Base-by-base conservation (phyloP, 2,329 filamentous ascomycete genomes). In the Xylaria sp. region DNA sequence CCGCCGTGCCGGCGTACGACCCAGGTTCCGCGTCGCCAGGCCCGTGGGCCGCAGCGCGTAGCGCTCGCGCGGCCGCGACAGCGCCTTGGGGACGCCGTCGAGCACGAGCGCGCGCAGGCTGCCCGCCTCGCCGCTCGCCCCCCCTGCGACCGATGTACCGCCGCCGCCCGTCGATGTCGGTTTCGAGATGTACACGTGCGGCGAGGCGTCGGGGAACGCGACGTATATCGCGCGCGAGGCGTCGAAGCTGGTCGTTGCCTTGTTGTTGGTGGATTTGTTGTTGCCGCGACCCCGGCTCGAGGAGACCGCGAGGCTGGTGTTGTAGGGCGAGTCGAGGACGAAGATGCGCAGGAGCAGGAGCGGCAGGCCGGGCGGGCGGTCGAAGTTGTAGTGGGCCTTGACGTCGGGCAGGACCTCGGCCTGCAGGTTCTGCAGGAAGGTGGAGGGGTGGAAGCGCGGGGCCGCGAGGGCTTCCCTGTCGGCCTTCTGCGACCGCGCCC, bases 351-450 rank as follows among this genome's bases (percentile, higher is more conserved):
- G 74, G 21, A 94, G 78, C 1, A 90, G 80, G 3, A 94, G 75
- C 0, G 89, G 84, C n/a, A 89, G 76, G 1, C 80, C 78, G 48
- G 82, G 78, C 48, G 89, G 87, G n/a, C 87, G 83, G 61, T 89
- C 86, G 56, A 94, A 83, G 63, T 90, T 87, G 70, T 91, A 94
- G 71, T 95, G 90, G 4, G 89, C 89, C 71, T 94, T 95, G 63
- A 92, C 83, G 54, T 94, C 82, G 1, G 91, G 89, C 1, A 90
- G 78, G 17, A 92, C 81, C 66, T 92, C 87, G 39, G 79, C 78
- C 62, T 92, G 88, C 2, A 96, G 82, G 61, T 87, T 88, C 60
- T 84, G 83, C 37, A 95, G 77, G 69, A 96, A 96, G 0, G 88
- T 90, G 4, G 89, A 85, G 1, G 90, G 88, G 65, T 95, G 90